Conservation (phyloP, 129 eudicot species). For the Flaveria brownii region DNA sequence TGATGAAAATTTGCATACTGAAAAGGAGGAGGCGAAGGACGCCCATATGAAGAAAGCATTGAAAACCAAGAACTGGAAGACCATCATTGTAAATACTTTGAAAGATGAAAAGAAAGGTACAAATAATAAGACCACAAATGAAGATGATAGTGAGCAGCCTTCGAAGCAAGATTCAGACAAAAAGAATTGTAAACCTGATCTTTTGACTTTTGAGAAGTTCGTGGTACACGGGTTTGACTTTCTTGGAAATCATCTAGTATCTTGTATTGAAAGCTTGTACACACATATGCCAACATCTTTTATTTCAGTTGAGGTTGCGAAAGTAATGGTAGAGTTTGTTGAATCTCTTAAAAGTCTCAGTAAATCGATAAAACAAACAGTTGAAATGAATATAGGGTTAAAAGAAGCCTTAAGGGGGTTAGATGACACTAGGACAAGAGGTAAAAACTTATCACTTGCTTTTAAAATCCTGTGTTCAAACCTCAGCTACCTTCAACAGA, state of each 20-base stretch:
- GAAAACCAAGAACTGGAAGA: conserved; percentile 16
- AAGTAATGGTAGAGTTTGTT: conserved; percentile 33
- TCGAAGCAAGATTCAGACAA: conserved; percentile 14
- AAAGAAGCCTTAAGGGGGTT: conserved; percentile 23
- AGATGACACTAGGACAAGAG: conserved; percentile 2
- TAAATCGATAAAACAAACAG: conserved; percentile 7
- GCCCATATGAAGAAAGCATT: background rate
- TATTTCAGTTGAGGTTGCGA: conserved; percentile 32
- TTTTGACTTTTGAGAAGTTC: conserved; percentile 51
- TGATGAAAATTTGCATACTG: background rate
- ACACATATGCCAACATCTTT: conserved; percentile 70
- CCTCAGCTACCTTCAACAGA: conserved; percentile 34
- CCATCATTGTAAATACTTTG: conserved; percentile 7
- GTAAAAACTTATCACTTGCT: background rate
- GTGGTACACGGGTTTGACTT: conserved; percentile 18
- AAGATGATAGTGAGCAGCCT: conserved; percentile 3
- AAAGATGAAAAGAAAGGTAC: background rate
- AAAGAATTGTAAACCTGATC: background rate
- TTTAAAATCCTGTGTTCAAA: conserved; percentile 21
- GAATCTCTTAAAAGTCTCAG: conserved; percentile 31
- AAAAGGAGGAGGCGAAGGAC: conserved; percentile 3
- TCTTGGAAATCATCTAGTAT: conserved; percentile 29
- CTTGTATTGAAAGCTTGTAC: conserved; percentile 43
- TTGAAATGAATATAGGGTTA: conserved; percentile 21
- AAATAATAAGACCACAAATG: background rate